These are phyloP conservation scores for Lactifluus echinatus DNA, from an alignment of 768 basidiomycete species.

Conservation along the genomic window DNA sequence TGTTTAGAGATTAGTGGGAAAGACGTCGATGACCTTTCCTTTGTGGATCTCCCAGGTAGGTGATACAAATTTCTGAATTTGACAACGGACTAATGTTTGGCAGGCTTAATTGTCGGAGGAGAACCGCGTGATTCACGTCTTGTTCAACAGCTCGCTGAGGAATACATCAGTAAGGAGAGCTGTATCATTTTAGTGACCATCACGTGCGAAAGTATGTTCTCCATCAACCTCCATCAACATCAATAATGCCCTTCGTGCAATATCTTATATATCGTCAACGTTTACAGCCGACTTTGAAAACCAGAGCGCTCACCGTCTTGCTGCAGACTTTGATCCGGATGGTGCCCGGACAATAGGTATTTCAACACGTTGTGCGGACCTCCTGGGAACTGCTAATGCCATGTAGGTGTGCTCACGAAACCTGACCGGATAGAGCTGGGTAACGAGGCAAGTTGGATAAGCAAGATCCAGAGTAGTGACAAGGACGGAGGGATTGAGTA, in stretches of 20 bases:
- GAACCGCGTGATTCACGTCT: constrained; percentile 50
- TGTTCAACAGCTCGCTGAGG: constrained; percentile 46
- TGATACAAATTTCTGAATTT: neutral
- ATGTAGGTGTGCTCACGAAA: constrained; percentile 12
- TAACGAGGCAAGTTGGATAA: constrained; percentile 11
- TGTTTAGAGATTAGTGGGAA: constrained; percentile 31
- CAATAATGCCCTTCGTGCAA: neutral
- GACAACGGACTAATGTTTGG: neutral
- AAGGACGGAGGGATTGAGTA: constrained; percentile 5
- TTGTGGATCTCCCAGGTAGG: constrained; percentile 35
- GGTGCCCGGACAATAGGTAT: constrained; percentile 65
- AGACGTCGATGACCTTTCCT: constrained; percentile 34
- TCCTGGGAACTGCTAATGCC: neutral
- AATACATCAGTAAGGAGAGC: constrained; percentile 53
- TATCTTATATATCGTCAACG: neutral
- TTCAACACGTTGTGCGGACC: constrained; percentile 15
- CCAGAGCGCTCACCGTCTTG: constrained; percentile 62
- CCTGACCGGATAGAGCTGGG: constrained; percentile 12
- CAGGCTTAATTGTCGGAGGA: constrained; percentile 51
- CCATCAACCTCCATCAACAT: no score
- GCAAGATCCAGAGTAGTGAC: constrained; percentile 1
- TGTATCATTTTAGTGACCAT: constrained; percentile 55
- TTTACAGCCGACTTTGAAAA: constrained; percentile 68
- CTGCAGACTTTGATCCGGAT: constrained; percentile 49
- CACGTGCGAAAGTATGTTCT: constrained; percentile 52